These are phyloP conservation scores for Trichoderma cornu-damae DNA, from an alignment of 2,329 filamentous ascomycete genomes.

Conservation along the genomic window DNA sequence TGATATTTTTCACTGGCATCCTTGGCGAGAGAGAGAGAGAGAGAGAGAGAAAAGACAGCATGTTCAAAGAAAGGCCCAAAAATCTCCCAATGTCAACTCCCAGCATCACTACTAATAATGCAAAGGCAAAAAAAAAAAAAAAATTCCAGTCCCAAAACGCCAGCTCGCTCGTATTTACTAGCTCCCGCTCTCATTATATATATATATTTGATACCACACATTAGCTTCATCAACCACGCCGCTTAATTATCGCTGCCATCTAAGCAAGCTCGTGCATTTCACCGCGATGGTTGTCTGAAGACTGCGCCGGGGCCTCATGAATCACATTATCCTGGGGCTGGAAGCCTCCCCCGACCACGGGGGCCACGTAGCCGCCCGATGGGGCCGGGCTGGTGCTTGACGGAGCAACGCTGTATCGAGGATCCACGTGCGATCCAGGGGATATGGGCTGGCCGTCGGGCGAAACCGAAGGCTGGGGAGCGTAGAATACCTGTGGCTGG, in stretches of 20 bases:
- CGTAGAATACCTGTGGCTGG: slow-evolving; percentile 13
- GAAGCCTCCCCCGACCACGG: slow-evolving; percentile 21
- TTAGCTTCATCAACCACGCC: neutral
- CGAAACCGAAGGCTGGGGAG: slow-evolving; percentile 3
- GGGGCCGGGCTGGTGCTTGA: slow-evolving; percentile 23
- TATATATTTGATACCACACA: neutral
- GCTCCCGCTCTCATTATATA: neutral
- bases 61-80: neutral
- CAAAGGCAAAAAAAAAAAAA: slow-evolving; percentile 7
- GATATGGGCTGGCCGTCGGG: slow-evolving; percentile 3
- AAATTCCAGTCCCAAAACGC: slow-evolving; percentile 7
- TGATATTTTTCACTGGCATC: too few species aligned
- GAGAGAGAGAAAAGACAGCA: too few species aligned
- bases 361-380: slow-evolving; percentile 21
- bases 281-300: slow-evolving; percentile 35
- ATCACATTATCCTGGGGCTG: slow-evolving; percentile 28
- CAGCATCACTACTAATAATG: too few species aligned
- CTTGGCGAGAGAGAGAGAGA: too few species aligned
- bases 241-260: neutral
- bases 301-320: slow-evolving; percentile 37
- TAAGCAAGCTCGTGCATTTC: slow-evolving; percentile 40
- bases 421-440: slow-evolving; percentile 22
- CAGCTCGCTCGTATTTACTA: neutral
- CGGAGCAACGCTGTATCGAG: slow-evolving; percentile 19
- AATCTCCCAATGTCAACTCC: slow-evolving; percentile 16